phyloP scores from a whole-genome alignment of 2,329 filamentous ascomycete species.

The Fusarium mundagurra region DNA sequence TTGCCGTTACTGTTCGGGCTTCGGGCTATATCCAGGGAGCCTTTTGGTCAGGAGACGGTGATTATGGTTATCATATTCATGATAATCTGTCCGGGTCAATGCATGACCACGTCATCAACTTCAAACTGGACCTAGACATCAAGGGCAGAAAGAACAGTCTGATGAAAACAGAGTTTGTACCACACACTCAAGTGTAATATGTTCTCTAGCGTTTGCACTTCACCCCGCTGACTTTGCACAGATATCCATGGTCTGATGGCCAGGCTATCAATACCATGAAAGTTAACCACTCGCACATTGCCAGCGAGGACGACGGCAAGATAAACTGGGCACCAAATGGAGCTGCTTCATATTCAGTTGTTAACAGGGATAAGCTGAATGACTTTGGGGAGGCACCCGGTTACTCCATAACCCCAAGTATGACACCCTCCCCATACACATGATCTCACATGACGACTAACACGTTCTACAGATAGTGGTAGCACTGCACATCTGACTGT shows the following conservation, averaged over 20 bases:
- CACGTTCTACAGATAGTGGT: conserved; percentile 1
- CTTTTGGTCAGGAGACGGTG: conserved; percentile 56
- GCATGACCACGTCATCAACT: conserved; percentile 66
- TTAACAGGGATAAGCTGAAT: conserved; percentile 61
- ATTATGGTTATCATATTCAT: conserved; percentile 62
- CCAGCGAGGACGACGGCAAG: conserved; percentile 54
- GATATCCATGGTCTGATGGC: conserved; percentile 58
- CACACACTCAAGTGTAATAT: conserved; percentile 7
- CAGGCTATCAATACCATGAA: conserved; percentile 62
- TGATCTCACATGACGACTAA: not conserved
- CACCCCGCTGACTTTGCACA: not conserved
- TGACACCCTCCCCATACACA: not conserved
- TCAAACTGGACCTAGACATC: conserved; percentile 65
- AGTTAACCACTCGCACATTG: conserved; percentile 54
- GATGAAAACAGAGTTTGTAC: conserved; percentile 47
- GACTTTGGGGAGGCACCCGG: conserved; percentile 61
- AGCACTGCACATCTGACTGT: conserved; percentile 56
- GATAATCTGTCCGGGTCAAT: conserved; percentile 59
- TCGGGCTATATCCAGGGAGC: conserved; percentile 64
- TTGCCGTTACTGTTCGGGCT: conserved; percentile 61
- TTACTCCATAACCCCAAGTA: conserved; percentile 42
- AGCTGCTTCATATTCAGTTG: conserved; percentile 58
- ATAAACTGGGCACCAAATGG: conserved; percentile 61
- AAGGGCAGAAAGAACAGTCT: conserved; percentile 58
- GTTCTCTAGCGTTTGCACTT: accelerated